Conservation (phyloP, 176 grass and related monocot genomes). For the Rhynchospora pubera region DNA sequence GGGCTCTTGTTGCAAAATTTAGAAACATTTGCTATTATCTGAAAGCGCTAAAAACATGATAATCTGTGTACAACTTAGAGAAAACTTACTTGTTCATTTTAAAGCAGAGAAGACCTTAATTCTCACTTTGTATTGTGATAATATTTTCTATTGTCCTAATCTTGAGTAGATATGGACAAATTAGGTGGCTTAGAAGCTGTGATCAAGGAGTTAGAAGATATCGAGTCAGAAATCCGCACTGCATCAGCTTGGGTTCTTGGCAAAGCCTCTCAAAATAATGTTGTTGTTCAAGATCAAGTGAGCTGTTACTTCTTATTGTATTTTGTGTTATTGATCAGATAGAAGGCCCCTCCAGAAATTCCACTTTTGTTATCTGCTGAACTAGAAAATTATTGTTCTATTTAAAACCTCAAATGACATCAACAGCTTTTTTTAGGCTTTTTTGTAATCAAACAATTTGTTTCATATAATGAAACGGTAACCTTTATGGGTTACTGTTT, state of each 20-base stretch:
- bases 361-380: too few species aligned
- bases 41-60: neutral
- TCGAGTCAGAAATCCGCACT: conserved; percentile 53
- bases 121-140: neutral
- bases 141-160: neutral
- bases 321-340: neutral
- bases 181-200: conserved; percentile 59
- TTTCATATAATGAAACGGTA: too few species aligned
- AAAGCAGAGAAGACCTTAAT: neutral
- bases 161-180: conserved; percentile 73
- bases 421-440: too few species aligned
- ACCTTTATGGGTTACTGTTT: too few species aligned
- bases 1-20: neutral
- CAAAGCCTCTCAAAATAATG: conserved; percentile 79
- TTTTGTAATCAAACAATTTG: too few species aligned
- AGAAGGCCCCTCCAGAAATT: neutral
- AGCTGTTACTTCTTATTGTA: conserved; percentile 21
- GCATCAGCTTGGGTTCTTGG: conserved; percentile 75
- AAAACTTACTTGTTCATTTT: neutral
- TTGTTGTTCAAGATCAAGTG: conserved; percentile 86
- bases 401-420: too few species aligned
- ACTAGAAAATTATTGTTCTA: too few species aligned
- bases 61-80: neutral
- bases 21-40: neutral
- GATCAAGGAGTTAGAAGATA: conserved; percentile 64